Evolutionary conservation across 2,329 filamentous ascomycete species (phyloP).

Genomic region (Uncinocarpus reesii): DNA sequence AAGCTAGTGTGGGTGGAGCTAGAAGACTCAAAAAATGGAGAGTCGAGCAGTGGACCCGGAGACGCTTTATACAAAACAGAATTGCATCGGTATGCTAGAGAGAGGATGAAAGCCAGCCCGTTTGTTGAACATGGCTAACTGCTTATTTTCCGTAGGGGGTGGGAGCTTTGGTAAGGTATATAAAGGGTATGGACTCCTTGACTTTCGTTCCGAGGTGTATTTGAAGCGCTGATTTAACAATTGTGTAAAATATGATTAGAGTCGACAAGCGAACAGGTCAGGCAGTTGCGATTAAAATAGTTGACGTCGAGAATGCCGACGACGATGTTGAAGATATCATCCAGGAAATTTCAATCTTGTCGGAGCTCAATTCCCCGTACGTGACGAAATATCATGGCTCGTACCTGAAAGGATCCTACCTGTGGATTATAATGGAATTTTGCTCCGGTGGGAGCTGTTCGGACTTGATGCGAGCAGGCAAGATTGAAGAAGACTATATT

Average conservation of each 20-base stretch:
- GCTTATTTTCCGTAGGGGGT: conserved; percentile 51
- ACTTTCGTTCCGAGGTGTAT: conserved; percentile 2
- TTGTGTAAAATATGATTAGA: conserved; percentile 34
- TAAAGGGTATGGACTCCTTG: conserved; percentile 60
- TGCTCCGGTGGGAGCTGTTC: conserved; percentile 94
- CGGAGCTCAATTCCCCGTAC: conserved; percentile 88
- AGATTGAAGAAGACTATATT: conserved; percentile 90
- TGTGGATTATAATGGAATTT: conserved; percentile 99
- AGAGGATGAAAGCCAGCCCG: background rate
- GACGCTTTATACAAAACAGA: conserved; percentile 84
- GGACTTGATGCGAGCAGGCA: conserved; percentile 86
- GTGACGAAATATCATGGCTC: conserved; percentile 98
- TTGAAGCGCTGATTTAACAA: background rate
- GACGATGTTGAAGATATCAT: conserved; percentile 99
- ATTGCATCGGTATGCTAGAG: conserved; percentile 61
- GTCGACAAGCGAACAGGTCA: conserved; percentile 89
- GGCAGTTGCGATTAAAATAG: conserved; percentile 94
- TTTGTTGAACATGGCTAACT: conserved; percentile 1
- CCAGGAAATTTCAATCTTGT: conserved; percentile 94
- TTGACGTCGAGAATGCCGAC: conserved; percentile 97
- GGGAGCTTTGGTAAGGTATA: conserved; percentile 98
- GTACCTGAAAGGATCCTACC: conserved; percentile 85
- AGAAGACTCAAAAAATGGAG: conserved; percentile 3
- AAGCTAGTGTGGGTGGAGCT: background rate
- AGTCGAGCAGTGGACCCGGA: conserved; percentile 62